Percentiles rank a stretch among this genome's conserved stretches.
These are phyloP conservation scores for Fusarium kyushuense DNA, from an alignment of 2,329 filamentous ascomycete genomes.

Conservation along the genomic window DNA sequence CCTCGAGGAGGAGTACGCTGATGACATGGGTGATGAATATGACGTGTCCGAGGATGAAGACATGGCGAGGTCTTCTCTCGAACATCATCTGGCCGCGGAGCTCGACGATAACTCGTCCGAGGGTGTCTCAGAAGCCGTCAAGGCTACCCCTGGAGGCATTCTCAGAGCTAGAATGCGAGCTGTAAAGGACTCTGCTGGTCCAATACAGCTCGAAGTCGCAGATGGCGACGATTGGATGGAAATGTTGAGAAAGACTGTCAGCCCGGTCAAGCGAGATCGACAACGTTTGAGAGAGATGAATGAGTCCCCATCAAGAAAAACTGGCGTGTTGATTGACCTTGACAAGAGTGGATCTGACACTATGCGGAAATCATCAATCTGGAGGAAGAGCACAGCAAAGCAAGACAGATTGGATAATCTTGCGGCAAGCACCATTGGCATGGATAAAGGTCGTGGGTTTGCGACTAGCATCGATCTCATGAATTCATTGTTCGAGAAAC, in stretches of 20 bases:
- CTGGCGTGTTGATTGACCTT: conserved; percentile 45
- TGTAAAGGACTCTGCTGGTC: conserved; percentile 69
- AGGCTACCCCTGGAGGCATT: conserved; percentile 68
- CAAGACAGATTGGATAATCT: conserved; percentile 48
- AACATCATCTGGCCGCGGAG: conserved; percentile 82
- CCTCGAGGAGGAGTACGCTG: conserved; percentile 68
- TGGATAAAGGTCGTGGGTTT: conserved; percentile 73
- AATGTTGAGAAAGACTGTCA: conserved; percentile 93
- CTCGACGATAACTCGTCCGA: conserved; percentile 69
- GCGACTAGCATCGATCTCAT: conserved; percentile 93
- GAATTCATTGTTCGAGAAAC: conserved; percentile 89
- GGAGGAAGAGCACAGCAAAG: conserved; percentile 51
- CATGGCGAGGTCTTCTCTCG: conserved; percentile 82
- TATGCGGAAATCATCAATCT: conserved; percentile 56
- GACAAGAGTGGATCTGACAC: conserved; percentile 62
- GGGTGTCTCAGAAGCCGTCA: conserved; percentile 61
- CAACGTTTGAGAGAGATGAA: conserved; percentile 72
- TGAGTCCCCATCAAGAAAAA: conserved; percentile 61
- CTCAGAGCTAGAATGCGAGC: conserved; percentile 73
- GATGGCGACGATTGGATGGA: conserved; percentile 91
- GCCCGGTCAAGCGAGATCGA: conserved; percentile 91
- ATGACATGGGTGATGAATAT: conserved; percentile 79
- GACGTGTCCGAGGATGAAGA: conserved; percentile 77
- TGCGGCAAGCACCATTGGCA: conserved; percentile 48
- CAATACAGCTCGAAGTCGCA: conserved; percentile 70